Base-by-base conservation (phyloP, 345 rosid genomes). In the Sonneratia alba region DNA sequence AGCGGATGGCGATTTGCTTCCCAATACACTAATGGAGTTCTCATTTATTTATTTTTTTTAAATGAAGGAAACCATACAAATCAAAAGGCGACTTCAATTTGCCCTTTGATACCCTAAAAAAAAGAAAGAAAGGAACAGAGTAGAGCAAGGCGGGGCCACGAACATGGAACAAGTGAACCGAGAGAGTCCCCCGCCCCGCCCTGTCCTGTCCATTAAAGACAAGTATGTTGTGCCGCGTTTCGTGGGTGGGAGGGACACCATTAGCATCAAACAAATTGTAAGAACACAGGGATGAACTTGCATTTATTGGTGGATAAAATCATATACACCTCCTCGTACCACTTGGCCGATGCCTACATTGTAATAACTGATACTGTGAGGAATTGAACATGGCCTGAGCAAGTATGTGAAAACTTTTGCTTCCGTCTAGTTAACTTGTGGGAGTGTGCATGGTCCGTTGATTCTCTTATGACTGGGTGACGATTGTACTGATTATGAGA, bases 1-100 rank as follows among this genome's bases (percentile, higher is more conserved):
- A 10, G 72, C 53, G 45, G 63, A 12, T 70, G 72, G 47, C 36
- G 64, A 55, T 21, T 21, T 70, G 63, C 64, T 53, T 24, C 64
- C 53, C 72, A 69, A 43, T 40, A 69, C 24, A 16, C 14, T 34
- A 15, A 49, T 48, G 49, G 15, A 51, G 6, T 56, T 27, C 32
- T 27, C 32, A n/a, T n/a, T n/a, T 27, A 0, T 27, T 27, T 27
- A 0, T 27, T 27, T 27, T 27, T 27, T 27, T 27, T 27, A 27
- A 56, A 56, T 22, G 62, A 56, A 19, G 27, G 62, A 56, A 19
- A 27, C 32, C 62, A 21, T 56, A 19, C n/a, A 56, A 56, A 56
- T 15, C 18, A 12, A 19, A 51, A 51, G 59, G 15, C 27, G n/a
- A 18, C 61, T 49, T 32, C 71, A 14, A 48, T 36, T 9, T 8